Conservation (phyloP, 495 filamentous ascomycete genomes). For the Umbilicaria muhlenbergii region DNA sequence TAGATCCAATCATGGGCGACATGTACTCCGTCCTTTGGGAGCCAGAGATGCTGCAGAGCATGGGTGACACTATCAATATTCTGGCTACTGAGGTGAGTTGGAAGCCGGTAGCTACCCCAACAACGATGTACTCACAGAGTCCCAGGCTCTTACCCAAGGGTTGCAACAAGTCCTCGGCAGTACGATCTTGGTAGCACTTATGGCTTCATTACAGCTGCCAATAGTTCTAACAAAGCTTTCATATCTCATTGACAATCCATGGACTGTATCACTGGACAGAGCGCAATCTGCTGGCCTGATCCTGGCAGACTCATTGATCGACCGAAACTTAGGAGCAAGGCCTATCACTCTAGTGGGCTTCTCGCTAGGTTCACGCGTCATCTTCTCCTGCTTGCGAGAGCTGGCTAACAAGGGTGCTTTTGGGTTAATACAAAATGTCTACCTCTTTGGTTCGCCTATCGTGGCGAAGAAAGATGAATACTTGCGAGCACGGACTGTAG, state of each 20-base stretch:
- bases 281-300: slow-evolving; percentile 84
- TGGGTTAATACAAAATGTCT: slow-evolving; percentile 89
- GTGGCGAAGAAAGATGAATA: slow-evolving; percentile 92
- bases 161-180: slow-evolving; percentile 89
- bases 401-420: slow-evolving; percentile 75
- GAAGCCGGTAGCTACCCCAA: background rate
- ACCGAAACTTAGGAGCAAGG: slow-evolving; percentile 77
- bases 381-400: slow-evolving; percentile 82
- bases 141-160: slow-evolving; percentile 80
- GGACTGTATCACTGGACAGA: slow-evolving; percentile 84
- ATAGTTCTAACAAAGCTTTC: slow-evolving; percentile 87
- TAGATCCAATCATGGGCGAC: slow-evolving; percentile 96
- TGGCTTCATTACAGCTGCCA: slow-evolving; percentile 88
- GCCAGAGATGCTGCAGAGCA: slow-evolving; percentile 91
- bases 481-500: slow-evolving; percentile 58
- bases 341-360: slow-evolving; percentile 95
- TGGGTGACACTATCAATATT: slow-evolving; percentile 97
- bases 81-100: slow-evolving; percentile 78
- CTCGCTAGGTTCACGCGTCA: slow-evolving; percentile 82
- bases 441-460: slow-evolving; percentile 81
- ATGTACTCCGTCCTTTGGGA: slow-evolving; percentile 97
- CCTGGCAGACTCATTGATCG: slow-evolving; percentile 84
- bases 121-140: slow-evolving; percentile 4
- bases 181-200: slow-evolving; percentile 74
- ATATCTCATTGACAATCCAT: slow-evolving; percentile 96